phyloP scores from a whole-genome alignment of 2,329 filamentous ascomycete species.

The Neonectria magnoliae region DNA sequence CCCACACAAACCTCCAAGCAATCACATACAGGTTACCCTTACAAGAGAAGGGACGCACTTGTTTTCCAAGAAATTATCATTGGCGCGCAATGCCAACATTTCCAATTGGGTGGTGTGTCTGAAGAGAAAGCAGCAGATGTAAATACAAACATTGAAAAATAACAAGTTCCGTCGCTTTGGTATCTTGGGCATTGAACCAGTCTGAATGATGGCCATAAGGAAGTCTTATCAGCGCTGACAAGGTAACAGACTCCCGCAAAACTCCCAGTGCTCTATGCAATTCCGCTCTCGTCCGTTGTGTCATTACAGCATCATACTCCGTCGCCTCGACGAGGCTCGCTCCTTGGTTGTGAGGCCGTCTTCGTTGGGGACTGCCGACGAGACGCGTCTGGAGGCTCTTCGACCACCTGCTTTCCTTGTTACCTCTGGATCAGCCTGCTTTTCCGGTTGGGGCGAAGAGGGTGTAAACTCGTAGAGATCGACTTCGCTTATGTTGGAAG shows the following conservation, averaged over 20 bases:
- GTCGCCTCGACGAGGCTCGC: slow-evolving; percentile 55
- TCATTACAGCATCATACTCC: slow-evolving; percentile 69
- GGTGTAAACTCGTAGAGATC: slow-evolving; percentile 67
- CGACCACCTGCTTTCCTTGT: slow-evolving; percentile 44
- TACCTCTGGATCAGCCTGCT: slow-evolving; percentile 40
- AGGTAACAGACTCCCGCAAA: slow-evolving; percentile 42
- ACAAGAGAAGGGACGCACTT: slow-evolving; percentile 27
- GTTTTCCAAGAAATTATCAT: slow-evolving; percentile 37
- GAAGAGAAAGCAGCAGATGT: slow-evolving; percentile 36
- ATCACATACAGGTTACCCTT: slow-evolving; percentile 20
- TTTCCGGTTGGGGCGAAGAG: slow-evolving; percentile 55
- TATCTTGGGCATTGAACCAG: slow-evolving; percentile 48
- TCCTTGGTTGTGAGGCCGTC: slow-evolving; percentile 43
- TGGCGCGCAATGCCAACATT: slow-evolving; percentile 27
- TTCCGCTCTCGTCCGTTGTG: slow-evolving; percentile 31
- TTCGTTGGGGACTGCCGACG: slow-evolving; percentile 51
- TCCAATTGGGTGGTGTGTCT: slow-evolving; percentile 32
- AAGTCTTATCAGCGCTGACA: slow-evolving; percentile 38
- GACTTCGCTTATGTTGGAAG: slow-evolving; percentile 42
- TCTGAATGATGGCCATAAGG: slow-evolving; percentile 41
- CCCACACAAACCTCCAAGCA: slow-evolving; percentile 36
- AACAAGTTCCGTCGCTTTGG: slow-evolving; percentile 48
- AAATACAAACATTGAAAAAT: slow-evolving; percentile 46
- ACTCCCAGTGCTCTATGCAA: slow-evolving; percentile 39
- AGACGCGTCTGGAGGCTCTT: slow-evolving; percentile 51